Base-by-base conservation (phyloP, 352 stramenopile genomes). In the Albugo candida region DNA sequence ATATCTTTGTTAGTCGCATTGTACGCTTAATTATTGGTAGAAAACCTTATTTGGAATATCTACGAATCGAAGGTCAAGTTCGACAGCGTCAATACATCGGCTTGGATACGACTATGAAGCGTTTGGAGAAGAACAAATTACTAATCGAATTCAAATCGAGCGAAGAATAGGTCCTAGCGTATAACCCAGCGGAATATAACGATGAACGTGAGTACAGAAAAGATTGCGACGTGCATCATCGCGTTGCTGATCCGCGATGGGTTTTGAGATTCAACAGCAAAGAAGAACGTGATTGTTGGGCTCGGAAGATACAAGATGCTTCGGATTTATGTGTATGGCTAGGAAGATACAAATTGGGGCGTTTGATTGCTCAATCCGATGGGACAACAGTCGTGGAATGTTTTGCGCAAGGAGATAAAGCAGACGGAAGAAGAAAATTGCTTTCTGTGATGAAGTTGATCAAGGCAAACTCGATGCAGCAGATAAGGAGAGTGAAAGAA, bases 251-350 rank as follows among this genome's bases (percentile, higher is more conserved):
- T 31, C 24, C 24, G 3, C 24, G 24, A 50, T 83, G 71, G 71
- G 63, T 80, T 14, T 64, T 83, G 20, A 75, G 69, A 36, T 83
- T 83, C 19, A 65, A 80, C 18, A 74, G 59, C n/a, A 83, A 83
- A 56, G 69, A 64, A 40, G 71, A 83, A 52, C 67, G 68, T 17
- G 71, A 81, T 47, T 21, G 45, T 40, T 81, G 67, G 62, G 67
- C 66, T 34, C 74, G 76, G 48, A 64, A 77, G 14, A 57, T 79
- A 31, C 67, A 83, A 56, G 68, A 83, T 52, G 60, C 67, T 12
- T 52, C 80, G 16, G 71, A 83, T 21, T 54, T 83, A 48, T 58
- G 81, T 11, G 51, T 55, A 20, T 83, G 71, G 71, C 77, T 81
- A 43, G 61, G 65, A 58, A 84, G 79, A 51, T 84, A 79, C 50